Evolutionary conservation across 2,329 filamentous ascomycete species (phyloP).

Genomic region (Cladosporium cucumerinum): DNA sequence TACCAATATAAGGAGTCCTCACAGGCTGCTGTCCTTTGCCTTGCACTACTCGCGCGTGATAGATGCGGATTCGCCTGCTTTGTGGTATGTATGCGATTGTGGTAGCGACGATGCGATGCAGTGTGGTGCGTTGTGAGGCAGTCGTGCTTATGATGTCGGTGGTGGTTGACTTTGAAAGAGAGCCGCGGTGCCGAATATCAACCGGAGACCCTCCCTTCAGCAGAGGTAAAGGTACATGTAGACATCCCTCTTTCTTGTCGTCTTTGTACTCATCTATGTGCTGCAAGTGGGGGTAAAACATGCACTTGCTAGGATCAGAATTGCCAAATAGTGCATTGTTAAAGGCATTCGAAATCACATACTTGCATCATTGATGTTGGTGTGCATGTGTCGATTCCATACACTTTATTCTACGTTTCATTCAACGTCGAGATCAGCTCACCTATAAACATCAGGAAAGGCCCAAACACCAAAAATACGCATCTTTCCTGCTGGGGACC

Average conservation of each 20-base stretch:
- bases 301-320: neutral
- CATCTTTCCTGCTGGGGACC: neutral
- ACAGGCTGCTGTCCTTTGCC: slow-evolving; percentile 24
- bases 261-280: neutral
- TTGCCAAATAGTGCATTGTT: neutral
- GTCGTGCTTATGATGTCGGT: slow-evolving; percentile 3
- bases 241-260: neutral
- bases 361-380: neutral
- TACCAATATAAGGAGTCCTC: slow-evolving; percentile 30
- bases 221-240: neutral
- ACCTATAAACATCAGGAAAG: neutral
- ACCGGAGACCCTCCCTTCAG: neutral
- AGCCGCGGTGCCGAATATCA: neutral
- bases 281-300: neutral
- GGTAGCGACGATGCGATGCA: neutral
- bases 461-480: neutral
- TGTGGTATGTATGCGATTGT: neutral
- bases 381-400: neutral
- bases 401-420: neutral
- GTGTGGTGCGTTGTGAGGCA: neutral
- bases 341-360: neutral
- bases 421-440: neutral
- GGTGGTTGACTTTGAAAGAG: neutral
- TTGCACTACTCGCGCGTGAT: neutral
- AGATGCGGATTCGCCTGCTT: slow-evolving; percentile 9